Conservation (phyloP, 2,329 filamentous ascomycete species). For the Scortechinia acanthostroma region DNA sequence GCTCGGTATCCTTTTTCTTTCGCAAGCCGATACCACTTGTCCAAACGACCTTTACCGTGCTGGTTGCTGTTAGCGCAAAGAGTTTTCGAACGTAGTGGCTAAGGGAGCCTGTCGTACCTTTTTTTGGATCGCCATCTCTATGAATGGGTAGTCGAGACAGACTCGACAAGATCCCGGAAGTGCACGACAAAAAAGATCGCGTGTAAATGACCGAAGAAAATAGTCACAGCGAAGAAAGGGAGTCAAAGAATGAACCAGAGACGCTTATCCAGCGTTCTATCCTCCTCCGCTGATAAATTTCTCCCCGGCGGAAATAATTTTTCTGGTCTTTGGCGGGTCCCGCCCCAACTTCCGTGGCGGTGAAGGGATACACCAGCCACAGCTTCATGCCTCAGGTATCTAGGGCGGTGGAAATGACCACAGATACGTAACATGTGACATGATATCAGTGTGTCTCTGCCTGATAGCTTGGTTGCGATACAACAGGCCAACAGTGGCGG, state of each 20-base stretch:
- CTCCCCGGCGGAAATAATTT: neutral
- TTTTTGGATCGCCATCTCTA: constrained; percentile 86
- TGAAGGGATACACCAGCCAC: neutral
- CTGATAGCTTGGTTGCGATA: neutral
- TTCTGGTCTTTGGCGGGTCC: too few species aligned
- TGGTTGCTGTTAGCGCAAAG: too few species aligned
- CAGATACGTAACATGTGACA: constrained; percentile 1
- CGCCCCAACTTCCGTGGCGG: neutral
- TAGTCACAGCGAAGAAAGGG: neutral
- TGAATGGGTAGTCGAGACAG: neutral
- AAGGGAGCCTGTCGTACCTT: constrained; percentile 25
- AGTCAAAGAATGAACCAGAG: neutral
- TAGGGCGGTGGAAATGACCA: neutral
- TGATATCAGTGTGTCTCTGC: neutral
- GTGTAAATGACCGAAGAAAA: neutral
- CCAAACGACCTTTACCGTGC: constrained; percentile 94
- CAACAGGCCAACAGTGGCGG: neutral
- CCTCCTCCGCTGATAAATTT: neutral
- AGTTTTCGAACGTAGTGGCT: too few species aligned
- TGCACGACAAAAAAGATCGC: neutral
- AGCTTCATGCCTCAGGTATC: neutral
- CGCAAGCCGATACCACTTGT: constrained; percentile 97
- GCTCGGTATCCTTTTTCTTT: constrained; percentile 85
- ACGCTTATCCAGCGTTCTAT: neutral
- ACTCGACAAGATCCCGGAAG: neutral